phyloP scores from a whole-genome alignment of 2,329 filamentous ascomycete genomes.

The Fusarium sp. region DNA sequence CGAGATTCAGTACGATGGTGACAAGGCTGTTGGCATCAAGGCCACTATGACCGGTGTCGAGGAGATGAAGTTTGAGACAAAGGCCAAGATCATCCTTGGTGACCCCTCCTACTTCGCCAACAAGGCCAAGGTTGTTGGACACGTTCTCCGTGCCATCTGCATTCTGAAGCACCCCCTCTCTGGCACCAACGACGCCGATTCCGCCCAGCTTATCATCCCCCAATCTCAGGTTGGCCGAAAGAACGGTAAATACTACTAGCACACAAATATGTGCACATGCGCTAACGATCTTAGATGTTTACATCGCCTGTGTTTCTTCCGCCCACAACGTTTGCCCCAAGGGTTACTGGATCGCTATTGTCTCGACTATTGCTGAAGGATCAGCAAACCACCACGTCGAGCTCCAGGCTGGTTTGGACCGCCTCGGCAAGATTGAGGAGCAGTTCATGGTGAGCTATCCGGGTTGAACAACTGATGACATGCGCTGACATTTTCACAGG shows the following conservation, averaged over 20 bases:
- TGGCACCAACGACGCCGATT: conserved; percentile 90
- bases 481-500: conserved; percentile 55
- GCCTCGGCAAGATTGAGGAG: conserved; percentile 94
- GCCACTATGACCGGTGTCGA: conserved; percentile 94
- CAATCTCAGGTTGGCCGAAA: conserved; percentile 97
- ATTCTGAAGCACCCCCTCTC: conserved; percentile 95
- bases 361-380: conserved; percentile 95
- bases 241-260: conserved; percentile 75
- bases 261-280: not conserved
- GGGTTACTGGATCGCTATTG: conserved; percentile 98
- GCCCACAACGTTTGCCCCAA: conserved; percentile 99
- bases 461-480: not conserved
- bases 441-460: conserved; percentile 82
- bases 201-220: conserved; percentile 94
- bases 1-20: conserved; percentile 85
- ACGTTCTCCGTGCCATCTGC: conserved; percentile 96
- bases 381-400: conserved; percentile 95
- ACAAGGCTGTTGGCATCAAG: conserved; percentile 94
- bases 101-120: conserved; percentile 96
- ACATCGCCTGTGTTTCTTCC: conserved; percentile 94
- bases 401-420: conserved; percentile 90
- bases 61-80: conserved; percentile 96
- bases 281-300: conserved; percentile 76
- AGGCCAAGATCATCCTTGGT: conserved; percentile 94
- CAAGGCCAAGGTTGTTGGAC: conserved; percentile 88